These are phyloP conservation scores for Apiospora aurea DNA, from an alignment of 2,329 filamentous ascomycete species.

Conservation along the genomic window DNA sequence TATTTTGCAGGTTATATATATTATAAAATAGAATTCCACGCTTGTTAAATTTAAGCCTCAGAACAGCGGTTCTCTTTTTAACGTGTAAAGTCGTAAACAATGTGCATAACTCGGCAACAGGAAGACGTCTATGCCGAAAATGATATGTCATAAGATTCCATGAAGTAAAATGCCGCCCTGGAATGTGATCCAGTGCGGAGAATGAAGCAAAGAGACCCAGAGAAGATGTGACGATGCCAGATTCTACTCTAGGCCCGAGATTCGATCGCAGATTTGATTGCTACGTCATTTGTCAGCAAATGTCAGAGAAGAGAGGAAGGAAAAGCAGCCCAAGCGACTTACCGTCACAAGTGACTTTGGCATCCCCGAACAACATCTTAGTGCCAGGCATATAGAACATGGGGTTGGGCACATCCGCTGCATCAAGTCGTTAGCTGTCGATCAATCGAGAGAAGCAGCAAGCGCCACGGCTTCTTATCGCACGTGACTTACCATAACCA, in stretches of 20 bases:
- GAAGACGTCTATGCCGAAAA: not conserved
- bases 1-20: too few species aligned
- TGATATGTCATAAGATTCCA: not conserved
- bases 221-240: not conserved
- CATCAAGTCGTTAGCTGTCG: not conserved
- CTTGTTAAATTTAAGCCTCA: too few species aligned
- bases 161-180: not conserved
- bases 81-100: not conserved
- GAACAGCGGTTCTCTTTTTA: too few species aligned
- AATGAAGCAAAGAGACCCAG: not conserved
- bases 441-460: slow-evolving; percentile 20
- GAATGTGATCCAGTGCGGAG: not conserved
- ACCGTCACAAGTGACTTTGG: slow-evolving; percentile 84
- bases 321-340: slow-evolving; percentile 39
- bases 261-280: slow-evolving; percentile 50
- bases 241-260: slow-evolving; percentile 38
- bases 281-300: slow-evolving; percentile 35
- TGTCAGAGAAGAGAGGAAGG: not conserved
- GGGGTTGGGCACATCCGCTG: slow-evolving; percentile 88
- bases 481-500: slow-evolving; percentile 72
- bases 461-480: not conserved
- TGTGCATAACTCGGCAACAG: not conserved
- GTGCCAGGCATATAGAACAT: slow-evolving; percentile 94
- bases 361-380: slow-evolving; percentile 92
- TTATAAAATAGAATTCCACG: too few species aligned